Evolutionary conservation across 2,329 filamentous ascomycete genomes (phyloP).

Genomic region (Nemania sp.): DNA sequence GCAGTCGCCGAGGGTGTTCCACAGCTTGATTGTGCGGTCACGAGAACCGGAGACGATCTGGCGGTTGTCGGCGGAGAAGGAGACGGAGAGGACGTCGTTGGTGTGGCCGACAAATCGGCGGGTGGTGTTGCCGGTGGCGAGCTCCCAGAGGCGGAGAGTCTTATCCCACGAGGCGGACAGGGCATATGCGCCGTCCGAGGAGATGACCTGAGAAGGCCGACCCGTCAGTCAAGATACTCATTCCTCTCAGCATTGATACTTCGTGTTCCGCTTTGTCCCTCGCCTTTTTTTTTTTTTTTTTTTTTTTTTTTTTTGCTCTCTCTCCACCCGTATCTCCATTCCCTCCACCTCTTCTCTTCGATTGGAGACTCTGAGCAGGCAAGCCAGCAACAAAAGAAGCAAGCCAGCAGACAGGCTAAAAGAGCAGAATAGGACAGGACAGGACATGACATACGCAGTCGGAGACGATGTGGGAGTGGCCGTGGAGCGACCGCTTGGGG

Average conservation of each 20-base stretch:
- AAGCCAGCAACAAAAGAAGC: not conserved
- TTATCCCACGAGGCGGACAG: conserved; percentile 99
- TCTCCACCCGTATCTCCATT: not conserved
- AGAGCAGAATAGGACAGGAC: not conserved
- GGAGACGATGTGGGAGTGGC: conserved; percentile 99
- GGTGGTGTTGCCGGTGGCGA: conserved; percentile 94
- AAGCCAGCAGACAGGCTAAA: not conserved
- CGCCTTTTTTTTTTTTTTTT: too few relatives aligned
- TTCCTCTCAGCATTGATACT: not conserved
- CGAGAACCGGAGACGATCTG: conserved; percentile 99
- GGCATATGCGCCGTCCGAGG: conserved; percentile 98
- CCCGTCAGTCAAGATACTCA: conserved; percentile 35
- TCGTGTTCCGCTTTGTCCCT: not conserved
- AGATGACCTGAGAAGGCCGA: conserved; percentile 76
- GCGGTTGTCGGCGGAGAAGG: conserved; percentile 99
- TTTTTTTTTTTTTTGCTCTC: not conserved
- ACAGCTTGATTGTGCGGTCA: conserved; percentile 99
- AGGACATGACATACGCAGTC: conserved; percentile 84
- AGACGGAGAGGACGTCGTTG: conserved; percentile 99
- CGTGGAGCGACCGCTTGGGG: conserved; percentile 98
- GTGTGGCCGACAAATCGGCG: conserved; percentile 98
- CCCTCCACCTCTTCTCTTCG: not conserved
- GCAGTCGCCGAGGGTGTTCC: conserved; percentile 99
- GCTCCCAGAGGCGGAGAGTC: conserved; percentile 99
- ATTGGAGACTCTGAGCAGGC: not conserved